phyloP scores from a whole-genome alignment of 768 basidiomycete species.

The Suillus sp. region DNA sequence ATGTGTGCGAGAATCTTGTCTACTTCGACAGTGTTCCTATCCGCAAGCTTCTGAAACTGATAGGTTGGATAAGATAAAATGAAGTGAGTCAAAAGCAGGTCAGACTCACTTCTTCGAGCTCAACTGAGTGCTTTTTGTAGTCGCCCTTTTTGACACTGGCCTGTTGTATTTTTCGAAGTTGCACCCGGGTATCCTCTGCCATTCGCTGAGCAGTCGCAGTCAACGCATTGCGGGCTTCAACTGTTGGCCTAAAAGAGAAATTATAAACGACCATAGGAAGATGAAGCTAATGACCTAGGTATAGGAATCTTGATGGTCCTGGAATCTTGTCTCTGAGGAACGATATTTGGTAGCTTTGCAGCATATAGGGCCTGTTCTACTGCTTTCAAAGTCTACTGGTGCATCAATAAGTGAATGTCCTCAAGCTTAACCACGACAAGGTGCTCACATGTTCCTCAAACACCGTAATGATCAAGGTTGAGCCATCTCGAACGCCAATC shows the following conservation, averaged over 20 bases:
- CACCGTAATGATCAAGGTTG: slow-evolving; percentile 69
- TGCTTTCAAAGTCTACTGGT: slow-evolving; percentile 69
- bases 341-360: slow-evolving; percentile 71
- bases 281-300: slow-evolving; percentile 59
- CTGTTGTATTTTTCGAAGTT: slow-evolving; percentile 72
- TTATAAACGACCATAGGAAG: not conserved
- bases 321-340: slow-evolving; percentile 69
- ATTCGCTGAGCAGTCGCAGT: slow-evolving; percentile 53
- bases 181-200: slow-evolving; percentile 75
- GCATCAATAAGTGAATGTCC: slow-evolving; percentile 21
- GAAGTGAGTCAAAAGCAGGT: not conserved
- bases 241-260: slow-evolving; percentile 59
- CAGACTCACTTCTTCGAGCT: slow-evolving; percentile 64
- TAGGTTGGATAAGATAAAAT: slow-evolving; percentile 11
- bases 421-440: not conserved
- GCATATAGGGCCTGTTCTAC: slow-evolving; percentile 76
- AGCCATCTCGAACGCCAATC: slow-evolving; percentile 78
- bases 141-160: slow-evolving; percentile 68
- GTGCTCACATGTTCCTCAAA: slow-evolving; percentile 75
- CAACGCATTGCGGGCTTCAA: slow-evolving; percentile 65
- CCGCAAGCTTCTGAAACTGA: slow-evolving; percentile 76
- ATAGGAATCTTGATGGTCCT: slow-evolving; percentile 80
- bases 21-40: slow-evolving; percentile 62
- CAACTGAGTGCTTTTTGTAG: slow-evolving; percentile 67
- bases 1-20: slow-evolving; percentile 65